Evolutionary conservation across 495 filamentous ascomycete genomes (phyloP), one percentile per base, ranked within the genome.

Genomic region (Xylaria palmicola): DNA sequence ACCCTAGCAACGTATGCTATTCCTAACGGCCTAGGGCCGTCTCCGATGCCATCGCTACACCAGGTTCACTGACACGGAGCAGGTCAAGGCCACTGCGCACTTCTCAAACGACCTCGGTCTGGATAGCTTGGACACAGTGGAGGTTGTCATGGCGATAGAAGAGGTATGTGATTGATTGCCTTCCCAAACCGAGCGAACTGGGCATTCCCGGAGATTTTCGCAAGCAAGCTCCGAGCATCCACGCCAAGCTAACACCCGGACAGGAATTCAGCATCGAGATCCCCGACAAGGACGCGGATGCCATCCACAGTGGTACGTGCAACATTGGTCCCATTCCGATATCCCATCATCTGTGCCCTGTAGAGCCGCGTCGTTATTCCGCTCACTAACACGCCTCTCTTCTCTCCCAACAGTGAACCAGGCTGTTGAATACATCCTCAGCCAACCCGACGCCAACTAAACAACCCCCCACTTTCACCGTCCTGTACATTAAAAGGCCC

Each of bases 191-290:
- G 17, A 19, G 32, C 29, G 17, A 36, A 29, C 59, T 1, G 20
- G 30, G 17, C 44, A 49, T 43, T 26, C 20, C 13, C 3, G 24
- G 22, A 22, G 13, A 12, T 36, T 12, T 13, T 29, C 3, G 26
- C 43, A 10, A 9, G 0, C 17, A 19, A 12, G 30, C 9, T 37
- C 27, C 17, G 17, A n/a, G 4, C n/a, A 24, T 30, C 13, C 32
- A 36, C 32, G 13, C 6, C 6, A 13, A 13, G 32, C 67, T 80
- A 60, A 81, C 60, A 63, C 39, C 59, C 39, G 49, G 67, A 75
- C 72, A 98, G 93, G 94, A 98, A 77, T 98, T 98, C 80, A 97
- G 92, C 86, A 94, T 98, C 79, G 94, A 98, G 85, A 98, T 98
- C 76, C 95, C 94, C 65, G 94, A 98, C 79, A 98, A 97, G 83